Percentiles rank a stretch among this genome's conserved stretches.
Conservation (phyloP, 2,329 filamentous ascomycete species). For the Incumbomyces lentus region DNA sequence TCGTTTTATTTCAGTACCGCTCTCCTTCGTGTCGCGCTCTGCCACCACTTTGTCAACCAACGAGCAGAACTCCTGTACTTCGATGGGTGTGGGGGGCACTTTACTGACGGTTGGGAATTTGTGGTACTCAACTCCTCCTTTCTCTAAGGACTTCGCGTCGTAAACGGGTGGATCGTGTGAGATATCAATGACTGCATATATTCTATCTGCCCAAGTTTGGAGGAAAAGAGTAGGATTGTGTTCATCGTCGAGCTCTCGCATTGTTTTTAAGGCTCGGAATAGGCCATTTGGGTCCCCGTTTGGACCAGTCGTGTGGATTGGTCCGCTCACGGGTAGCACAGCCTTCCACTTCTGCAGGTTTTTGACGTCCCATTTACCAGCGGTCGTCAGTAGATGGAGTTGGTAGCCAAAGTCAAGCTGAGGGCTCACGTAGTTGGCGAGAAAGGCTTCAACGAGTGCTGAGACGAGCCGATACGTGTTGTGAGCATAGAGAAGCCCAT, state of each 20-base stretch:
- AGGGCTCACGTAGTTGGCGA: conserved; percentile 62
- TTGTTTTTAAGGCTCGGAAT: conserved; percentile 86
- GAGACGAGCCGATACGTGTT: conserved; percentile 64
- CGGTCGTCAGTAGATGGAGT: conserved; percentile 73
- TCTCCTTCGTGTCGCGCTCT: conserved; percentile 33
- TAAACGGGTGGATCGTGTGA: conserved; percentile 86
- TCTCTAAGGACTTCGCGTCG: conserved; percentile 60
- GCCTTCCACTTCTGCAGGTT: conserved; percentile 86
- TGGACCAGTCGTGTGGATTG: conserved; percentile 41
- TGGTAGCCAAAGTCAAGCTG: conserved; percentile 83
- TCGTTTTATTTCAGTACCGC: conserved; percentile 29
- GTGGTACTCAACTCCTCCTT: conserved; percentile 59
- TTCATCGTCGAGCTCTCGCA: conserved; percentile 74
- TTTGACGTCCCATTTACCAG: conserved; percentile 97
- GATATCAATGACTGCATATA: conserved; percentile 78
- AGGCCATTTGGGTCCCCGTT: conserved; percentile 43
- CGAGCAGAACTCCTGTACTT: conserved; percentile 49
- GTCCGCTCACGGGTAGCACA: conserved; percentile 63
- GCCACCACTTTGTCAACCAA: conserved; percentile 50
- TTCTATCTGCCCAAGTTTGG: conserved; percentile 52
- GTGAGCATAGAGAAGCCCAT: conserved; percentile 74
- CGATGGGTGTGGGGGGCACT: conserved; percentile 60
- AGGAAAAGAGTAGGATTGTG: conserved; percentile 70
- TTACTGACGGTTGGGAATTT: conserved; percentile 92
- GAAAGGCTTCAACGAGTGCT: conserved; percentile 73